Evolutionary conservation across 306 rosid genomes (phyloP), one percentile per base, ranked within the genome.

Genomic region (Echinosophora koreensis): DNA sequence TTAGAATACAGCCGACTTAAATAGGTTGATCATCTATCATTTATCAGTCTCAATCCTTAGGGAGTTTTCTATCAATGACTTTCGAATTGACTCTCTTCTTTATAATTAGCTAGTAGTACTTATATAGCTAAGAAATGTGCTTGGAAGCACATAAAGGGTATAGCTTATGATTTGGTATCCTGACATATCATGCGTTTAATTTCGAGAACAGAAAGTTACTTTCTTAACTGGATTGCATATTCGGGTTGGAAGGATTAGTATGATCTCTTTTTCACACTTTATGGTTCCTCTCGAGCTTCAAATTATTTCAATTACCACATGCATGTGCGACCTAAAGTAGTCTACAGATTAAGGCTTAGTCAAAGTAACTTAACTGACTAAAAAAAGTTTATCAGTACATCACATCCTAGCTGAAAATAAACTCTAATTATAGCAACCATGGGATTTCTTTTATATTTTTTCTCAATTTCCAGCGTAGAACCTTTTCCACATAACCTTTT

Each of bases 241-340:
- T 72, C 39, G 22, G 9, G n/a, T 41, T 8, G 52, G 27, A 41
- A 71, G 39, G 4, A 9, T 57, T 14, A 59, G 35, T 27, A 47
- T 50, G 0, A 22, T 80, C n/a, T 44, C 70, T 73, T 73, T 14
- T 35, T 50, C 47, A 49, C 41, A 74, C 13, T 52, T 52, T 47
- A 79, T 55, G 17, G 41, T 18, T 35, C 8, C 27, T 27, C 15
- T 32, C 15, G 27, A 17, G 58, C 65, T 67, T 74, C 64, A 9
- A 57, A 66, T 59, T 16, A 30, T 74, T 22, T 66, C 67, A 37
- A 38, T 70, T 49, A 47, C 50, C 65, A n/a, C 71, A 37, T 49
- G 71, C 47, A 74, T 60, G 49, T 66, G 80, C 65, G 22, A 22
- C 57, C 71, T 74, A 81, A 81, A 68, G 80, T 38, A 34, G 66